These are phyloP conservation scores for Pyrus betulifolia DNA, from an alignment of 306 rosid species.

Conservation along the genomic window DNA sequence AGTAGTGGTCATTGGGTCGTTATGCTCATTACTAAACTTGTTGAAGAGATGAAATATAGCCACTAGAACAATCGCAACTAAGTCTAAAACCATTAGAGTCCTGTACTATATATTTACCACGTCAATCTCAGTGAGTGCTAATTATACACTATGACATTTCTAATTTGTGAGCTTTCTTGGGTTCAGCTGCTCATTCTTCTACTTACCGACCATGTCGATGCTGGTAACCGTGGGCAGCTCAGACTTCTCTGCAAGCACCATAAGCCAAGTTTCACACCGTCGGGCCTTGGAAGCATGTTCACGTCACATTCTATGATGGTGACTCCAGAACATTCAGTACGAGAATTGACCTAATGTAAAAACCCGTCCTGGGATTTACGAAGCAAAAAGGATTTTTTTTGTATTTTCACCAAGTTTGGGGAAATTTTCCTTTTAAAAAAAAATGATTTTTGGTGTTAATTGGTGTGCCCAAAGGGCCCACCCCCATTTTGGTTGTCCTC, in stretches of 20 bases:
- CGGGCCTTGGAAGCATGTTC: constrained; percentile 54
- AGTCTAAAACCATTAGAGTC: not conserved
- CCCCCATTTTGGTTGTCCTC: too few species aligned
- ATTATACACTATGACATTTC: not conserved
- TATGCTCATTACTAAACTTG: too few species aligned
- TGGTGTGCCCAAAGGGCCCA: too few species aligned
- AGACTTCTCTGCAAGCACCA: not conserved
- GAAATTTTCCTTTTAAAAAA: too few species aligned
- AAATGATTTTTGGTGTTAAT: too few species aligned
- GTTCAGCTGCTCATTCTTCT: constrained; percentile 15
- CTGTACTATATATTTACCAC: not conserved
- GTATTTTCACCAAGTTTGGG: too few species aligned
- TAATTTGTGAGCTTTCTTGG: constrained; percentile 9
- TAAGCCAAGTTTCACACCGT: constrained; percentile 6
- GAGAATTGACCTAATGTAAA: too few species aligned
- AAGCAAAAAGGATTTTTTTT: too few species aligned
- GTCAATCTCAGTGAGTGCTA: too few species aligned
- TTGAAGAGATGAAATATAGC: too few species aligned
- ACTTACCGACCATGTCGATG: not conserved
- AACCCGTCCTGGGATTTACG: too few species aligned
- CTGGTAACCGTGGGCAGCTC: not conserved
- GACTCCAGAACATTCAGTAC: constrained; percentile 38
- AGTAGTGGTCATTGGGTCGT: too few species aligned
- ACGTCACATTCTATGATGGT: constrained; percentile 74
- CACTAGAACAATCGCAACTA: not conserved